phyloP scores from a whole-genome alignment of 306 rosid genomes.

The Citrullus amarus region DNA sequence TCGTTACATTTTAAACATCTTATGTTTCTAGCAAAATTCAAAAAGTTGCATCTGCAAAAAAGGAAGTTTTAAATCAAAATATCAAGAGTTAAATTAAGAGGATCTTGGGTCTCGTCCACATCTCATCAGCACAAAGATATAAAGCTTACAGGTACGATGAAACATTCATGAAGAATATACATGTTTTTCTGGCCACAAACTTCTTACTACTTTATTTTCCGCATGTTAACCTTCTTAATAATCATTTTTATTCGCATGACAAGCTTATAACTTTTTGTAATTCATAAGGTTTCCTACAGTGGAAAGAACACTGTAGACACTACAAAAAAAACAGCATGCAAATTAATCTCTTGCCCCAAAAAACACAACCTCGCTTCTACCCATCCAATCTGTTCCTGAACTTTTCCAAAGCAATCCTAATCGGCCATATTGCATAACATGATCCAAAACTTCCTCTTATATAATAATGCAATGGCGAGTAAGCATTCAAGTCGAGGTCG shows the following conservation, averaged over 20 bases:
- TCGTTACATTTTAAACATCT: conserved; percentile 52
- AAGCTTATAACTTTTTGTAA: not conserved
- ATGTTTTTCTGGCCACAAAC: not conserved
- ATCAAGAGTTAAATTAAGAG: not conserved
- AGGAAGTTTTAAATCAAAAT: not conserved
- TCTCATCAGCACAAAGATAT: not conserved
- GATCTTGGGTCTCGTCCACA: not conserved
- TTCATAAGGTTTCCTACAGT: not conserved
- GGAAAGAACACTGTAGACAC: not conserved
- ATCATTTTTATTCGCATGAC: not conserved
- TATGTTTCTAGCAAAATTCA: conserved; percentile 60
- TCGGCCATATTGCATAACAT: not conserved
- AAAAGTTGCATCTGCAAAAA: conserved; percentile 54
- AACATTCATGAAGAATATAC: not conserved
- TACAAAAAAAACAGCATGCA: not conserved
- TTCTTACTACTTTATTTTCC: not conserved
- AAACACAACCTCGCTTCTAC: not conserved
- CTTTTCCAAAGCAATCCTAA: no score
- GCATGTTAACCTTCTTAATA: no score
- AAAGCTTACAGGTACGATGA: not conserved
- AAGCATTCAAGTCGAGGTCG: not conserved
- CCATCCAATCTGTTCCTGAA: no score
- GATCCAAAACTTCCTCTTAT: not conserved
- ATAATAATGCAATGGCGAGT: not conserved
- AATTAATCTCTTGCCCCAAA: not conserved